phyloP scores from a whole-genome alignment of 306 rosid genomes.

The Cicer chorassanicum region DNA sequence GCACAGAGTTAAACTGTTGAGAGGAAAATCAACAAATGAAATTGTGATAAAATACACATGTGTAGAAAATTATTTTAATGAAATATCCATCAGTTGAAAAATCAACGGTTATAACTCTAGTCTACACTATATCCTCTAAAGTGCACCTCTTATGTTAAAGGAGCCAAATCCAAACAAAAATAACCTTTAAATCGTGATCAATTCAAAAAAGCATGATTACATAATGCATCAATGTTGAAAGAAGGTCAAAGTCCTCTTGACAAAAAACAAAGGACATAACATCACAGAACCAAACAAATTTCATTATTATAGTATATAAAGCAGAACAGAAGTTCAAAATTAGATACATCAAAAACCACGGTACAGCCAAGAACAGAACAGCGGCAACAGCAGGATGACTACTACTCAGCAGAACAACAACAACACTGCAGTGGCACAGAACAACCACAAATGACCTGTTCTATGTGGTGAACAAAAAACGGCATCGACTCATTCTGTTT shows the following conservation, averaged over 20 bases:
- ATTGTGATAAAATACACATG: too few species aligned
- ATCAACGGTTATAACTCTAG: too few species aligned
- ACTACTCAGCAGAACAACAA: not conserved
- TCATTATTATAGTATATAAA: not conserved
- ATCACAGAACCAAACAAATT: too few species aligned
- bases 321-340: not conserved
- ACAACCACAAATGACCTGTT: not conserved
- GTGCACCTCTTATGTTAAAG: too few species aligned
- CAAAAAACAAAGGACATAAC: too few species aligned
- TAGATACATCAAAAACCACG: not conserved
- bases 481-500: not conserved
- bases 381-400: not conserved
- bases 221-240: not conserved
- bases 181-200: too few species aligned
- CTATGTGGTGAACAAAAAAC: not conserved
- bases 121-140: too few species aligned
- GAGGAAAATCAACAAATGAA: not conserved
- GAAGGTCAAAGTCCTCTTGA: too few species aligned
- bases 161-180: too few species aligned
- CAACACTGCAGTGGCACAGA: not conserved
- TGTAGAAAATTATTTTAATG: too few species aligned
- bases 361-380: not conserved
- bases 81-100: too few species aligned
- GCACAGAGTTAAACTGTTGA: not conserved
- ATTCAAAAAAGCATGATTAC: not conserved